Conservation (phyloP, 2,329 filamentous ascomycete genomes). For the Madurella mycetomatis region DNA sequence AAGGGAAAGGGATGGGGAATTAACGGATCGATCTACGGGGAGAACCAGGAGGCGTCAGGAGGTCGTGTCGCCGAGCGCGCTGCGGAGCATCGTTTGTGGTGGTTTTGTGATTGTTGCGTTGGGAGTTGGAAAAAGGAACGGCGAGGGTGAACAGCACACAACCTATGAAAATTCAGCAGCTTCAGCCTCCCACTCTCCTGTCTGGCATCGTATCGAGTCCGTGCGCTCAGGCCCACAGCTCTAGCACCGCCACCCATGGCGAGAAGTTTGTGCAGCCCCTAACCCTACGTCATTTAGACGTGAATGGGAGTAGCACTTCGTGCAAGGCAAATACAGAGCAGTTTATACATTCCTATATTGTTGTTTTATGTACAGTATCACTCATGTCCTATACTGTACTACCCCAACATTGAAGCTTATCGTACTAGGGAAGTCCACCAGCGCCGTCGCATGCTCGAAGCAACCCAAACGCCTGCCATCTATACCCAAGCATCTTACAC, state of each 20-base stretch:
- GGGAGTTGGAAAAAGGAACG: conserved; percentile 14
- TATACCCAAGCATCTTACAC: not conserved
- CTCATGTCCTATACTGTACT: not conserved
- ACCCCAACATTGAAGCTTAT: not conserved
- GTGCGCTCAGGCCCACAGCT: not conserved
- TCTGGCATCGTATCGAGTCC: not conserved
- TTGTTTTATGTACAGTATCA: no score
- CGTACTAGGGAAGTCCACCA: not conserved
- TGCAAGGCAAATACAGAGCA: not conserved
- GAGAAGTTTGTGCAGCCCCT: not conserved
- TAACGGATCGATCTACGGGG: conserved; percentile 6
- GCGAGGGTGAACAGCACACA: conserved; percentile 4
- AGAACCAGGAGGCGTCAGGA: conserved; percentile 8
- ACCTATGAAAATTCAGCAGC: conserved; percentile 21
- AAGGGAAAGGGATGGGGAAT: conserved; percentile 1
- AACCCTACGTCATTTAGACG: not conserved
- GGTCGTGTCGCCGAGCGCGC: conserved; percentile 6
- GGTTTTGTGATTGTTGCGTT: conserved; percentile 12
- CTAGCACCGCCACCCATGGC: conserved; percentile 9
- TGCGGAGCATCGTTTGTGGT: conserved; percentile 16
- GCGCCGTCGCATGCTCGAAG: not conserved
- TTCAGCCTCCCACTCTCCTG: conserved; percentile 20
- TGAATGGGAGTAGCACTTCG: not conserved
- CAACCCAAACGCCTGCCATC: no score
- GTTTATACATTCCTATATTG: not conserved